phyloP scores from a whole-genome alignment of 2,329 filamentous ascomycete species.

The Stachybotrys elegans region DNA sequence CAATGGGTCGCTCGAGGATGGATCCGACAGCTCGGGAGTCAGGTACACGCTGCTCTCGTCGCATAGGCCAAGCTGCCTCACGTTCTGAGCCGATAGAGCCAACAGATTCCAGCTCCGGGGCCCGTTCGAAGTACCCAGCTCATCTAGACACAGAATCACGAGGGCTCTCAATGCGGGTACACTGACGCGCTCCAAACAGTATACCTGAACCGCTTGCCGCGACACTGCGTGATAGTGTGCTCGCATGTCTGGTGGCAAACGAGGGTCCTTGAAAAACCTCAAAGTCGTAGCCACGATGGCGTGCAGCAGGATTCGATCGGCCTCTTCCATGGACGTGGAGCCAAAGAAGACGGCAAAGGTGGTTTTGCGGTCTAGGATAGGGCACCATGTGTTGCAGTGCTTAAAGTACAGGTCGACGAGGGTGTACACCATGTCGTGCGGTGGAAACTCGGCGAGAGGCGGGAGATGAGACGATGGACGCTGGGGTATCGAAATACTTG shows the following conservation, averaged over 20 bases:
- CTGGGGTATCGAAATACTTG: slow-evolving; percentile 2
- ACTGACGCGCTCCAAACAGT: slow-evolving; percentile 35
- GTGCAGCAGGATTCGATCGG: slow-evolving; percentile 70
- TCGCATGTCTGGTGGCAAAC: slow-evolving; percentile 30
- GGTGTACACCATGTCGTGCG: slow-evolving; percentile 56
- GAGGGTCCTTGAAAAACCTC: slow-evolving; percentile 34
- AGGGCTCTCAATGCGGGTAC: slow-evolving; percentile 33
- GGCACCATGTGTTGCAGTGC: slow-evolving; percentile 79
- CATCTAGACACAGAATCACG: slow-evolving; percentile 36
- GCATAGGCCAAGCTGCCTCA: slow-evolving; percentile 32
- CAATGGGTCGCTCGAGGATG: slow-evolving; percentile 27
- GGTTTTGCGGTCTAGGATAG: slow-evolving; percentile 79
- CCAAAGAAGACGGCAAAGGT: slow-evolving; percentile 81
- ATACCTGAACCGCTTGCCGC: slow-evolving; percentile 33
- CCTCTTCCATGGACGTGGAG: slow-evolving; percentile 68
- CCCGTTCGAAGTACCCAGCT: slow-evolving; percentile 36
- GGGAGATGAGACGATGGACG: slow-evolving; percentile 18
- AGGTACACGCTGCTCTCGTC: slow-evolving; percentile 34
- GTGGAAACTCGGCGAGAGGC: slow-evolving; percentile 46
- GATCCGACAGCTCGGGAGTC: slow-evolving; percentile 23
- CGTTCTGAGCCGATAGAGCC: slow-evolving; percentile 31
- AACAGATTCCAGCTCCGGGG: slow-evolving; percentile 37
- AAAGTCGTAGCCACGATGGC: slow-evolving; percentile 39
- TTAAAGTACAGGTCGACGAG: slow-evolving; percentile 75
- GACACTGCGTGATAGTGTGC: slow-evolving; percentile 33